Evolutionary conservation across 2,329 filamentous ascomycete genomes (phyloP).

Genomic region (Colletotrichum chlorophyti): DNA sequence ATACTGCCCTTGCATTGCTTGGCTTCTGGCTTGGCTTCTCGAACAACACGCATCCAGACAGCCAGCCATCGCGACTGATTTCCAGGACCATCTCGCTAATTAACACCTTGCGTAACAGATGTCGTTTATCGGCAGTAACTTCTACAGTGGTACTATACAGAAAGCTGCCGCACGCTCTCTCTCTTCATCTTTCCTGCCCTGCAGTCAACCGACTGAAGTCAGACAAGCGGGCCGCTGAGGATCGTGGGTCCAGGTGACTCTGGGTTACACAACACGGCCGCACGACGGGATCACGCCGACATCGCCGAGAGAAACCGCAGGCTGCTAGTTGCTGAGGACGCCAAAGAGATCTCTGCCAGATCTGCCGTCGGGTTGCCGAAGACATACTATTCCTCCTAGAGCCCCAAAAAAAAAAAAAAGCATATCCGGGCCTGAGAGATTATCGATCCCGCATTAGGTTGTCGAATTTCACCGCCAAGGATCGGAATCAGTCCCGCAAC

Average conservation of each 20-base stretch:
- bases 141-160: background rate
- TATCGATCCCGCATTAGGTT: background rate
- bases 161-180: background rate
- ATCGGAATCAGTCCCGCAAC: background rate
- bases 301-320: constrained; percentile 7
- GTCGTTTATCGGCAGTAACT: background rate
- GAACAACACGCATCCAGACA: background rate
- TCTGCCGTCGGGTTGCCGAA: background rate
- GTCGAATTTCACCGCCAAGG: background rate
- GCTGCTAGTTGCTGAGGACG: constrained; percentile 2
- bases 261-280: constrained; percentile 21
- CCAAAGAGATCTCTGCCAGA: background rate
- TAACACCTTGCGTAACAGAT: constrained; percentile 17
- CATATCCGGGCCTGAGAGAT: background rate
- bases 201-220: constrained; percentile 6
- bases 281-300: constrained; percentile 8
- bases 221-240: constrained; percentile 6
- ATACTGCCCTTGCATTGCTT: background rate
- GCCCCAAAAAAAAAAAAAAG: too few relatives aligned
- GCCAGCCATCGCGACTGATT: background rate
- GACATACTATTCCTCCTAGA: background rate
- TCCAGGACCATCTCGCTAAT: constrained; percentile 14
- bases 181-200: background rate
- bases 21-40: background rate
- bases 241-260: constrained; percentile 11